Conservation (phyloP, 2,329 filamentous ascomycete species). For the Dryadomyces sulphureus region DNA sequence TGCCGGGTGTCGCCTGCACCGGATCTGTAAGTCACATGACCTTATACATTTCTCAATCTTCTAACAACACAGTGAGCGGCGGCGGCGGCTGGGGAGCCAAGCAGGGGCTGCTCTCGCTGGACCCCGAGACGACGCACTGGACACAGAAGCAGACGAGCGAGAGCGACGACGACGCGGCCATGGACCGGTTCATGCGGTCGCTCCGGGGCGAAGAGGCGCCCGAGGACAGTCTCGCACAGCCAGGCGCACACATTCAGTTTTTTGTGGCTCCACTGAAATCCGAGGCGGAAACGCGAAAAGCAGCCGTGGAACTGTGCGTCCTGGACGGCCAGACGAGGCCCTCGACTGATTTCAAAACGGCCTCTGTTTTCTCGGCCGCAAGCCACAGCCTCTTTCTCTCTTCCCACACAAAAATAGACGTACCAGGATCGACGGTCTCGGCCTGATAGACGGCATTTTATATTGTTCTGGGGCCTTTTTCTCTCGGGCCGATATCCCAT, state of each 20-base stretch:
- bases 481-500: slow-evolving; percentile 5
- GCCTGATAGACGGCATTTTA: background rate
- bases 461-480: background rate
- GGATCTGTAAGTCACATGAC: slow-evolving; percentile 25
- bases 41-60: background rate
- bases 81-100: slow-evolving; percentile 78
- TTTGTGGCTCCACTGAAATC: slow-evolving; percentile 29
- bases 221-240: slow-evolving; percentile 37
- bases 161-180: slow-evolving; percentile 15
- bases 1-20: slow-evolving; percentile 29
- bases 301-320: background rate
- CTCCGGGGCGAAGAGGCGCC: slow-evolving; percentile 21
- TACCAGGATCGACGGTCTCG: background rate
- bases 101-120: slow-evolving; percentile 62
- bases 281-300: too few species aligned
- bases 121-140: slow-evolving; percentile 44
- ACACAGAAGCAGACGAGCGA: background rate
- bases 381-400: slow-evolving; percentile 42
- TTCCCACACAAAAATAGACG: background rate
- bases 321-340: background rate
- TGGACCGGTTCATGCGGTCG: slow-evolving; percentile 37
- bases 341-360: background rate
- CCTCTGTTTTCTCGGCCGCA: slow-evolving; percentile 41
- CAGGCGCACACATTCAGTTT: slow-evolving; percentile 54
- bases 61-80: slow-evolving; percentile 44